A percentile compares a stretch with the other conserved stretches of the same genome.
phyloP scores from a whole-genome alignment of 257 asterid genomes.

The Scutellaria baicalensis region DNA sequence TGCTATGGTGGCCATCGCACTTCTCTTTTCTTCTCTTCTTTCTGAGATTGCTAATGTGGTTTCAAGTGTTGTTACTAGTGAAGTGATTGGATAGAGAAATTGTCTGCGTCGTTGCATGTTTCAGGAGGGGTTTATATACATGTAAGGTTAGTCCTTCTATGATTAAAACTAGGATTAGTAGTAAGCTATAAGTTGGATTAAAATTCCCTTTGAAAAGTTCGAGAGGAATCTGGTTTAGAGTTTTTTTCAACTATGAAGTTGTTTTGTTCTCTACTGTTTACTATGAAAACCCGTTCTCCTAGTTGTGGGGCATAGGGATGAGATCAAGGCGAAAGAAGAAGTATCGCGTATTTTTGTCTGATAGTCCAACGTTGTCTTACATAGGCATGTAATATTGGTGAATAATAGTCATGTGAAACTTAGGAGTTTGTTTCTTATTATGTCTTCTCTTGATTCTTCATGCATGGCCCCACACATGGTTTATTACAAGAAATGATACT shows the following conservation, averaged over 20 bases:
- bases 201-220: neutral
- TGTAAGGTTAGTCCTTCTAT: neutral
- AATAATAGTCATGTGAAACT: neutral
- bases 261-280: neutral
- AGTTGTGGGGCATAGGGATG: neutral
- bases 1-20: slow-evolving; percentile 27
- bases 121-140: slow-evolving; percentile 14
- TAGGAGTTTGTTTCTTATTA: neutral
- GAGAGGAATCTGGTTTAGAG: neutral
- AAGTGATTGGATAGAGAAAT: neutral
- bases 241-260: neutral
- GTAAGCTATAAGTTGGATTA: neutral
- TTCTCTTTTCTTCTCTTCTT: neutral
- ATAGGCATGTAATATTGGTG: neutral
- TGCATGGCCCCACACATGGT: neutral
- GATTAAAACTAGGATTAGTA: slow-evolving; percentile 1
- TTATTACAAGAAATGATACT: neutral
- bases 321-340: neutral
- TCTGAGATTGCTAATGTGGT: neutral
- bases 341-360: no score
- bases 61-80: neutral
- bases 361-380: no score
- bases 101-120: neutral
- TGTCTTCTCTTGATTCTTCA: no score
- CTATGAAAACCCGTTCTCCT: neutral